Base-by-base conservation (phyloP, 768 basidiomycete species). In the Suillus hirtellus region DNA sequence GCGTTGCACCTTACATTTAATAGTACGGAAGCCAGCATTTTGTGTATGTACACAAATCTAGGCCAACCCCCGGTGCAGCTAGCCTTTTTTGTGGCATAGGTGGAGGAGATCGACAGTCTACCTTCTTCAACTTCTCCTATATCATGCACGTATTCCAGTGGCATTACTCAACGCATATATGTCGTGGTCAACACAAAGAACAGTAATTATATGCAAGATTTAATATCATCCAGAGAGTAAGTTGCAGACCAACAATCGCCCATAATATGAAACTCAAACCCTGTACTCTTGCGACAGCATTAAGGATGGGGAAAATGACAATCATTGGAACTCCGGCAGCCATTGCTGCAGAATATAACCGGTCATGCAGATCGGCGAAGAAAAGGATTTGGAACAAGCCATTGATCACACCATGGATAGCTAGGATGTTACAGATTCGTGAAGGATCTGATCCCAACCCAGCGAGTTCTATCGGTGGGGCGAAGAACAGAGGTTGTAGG, bases 391-490 rank as follows among this genome's bases (percentile, higher is more conserved):
- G 88, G 71, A 89, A 80, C 24, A 84, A 31, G 7, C 89, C 91
- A 66, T 88, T 89, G 60, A 86, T 69, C 34, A 89, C 68, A 1
- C 90, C 90, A 67, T 81, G 86, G 9, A 78, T 61, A 5, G 87
- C 83, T 19, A 91, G 77, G 62, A 90, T 82, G 46, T 82, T 81
- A 5, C 91, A 92, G 42, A 92, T 92, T 11, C 70, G 73, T 4
- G 84, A 76, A 4, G 90, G 89, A 21, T 82, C 75, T n/a, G 92
- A 75, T 3, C 89, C 89, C 12, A 92, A 81, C 0, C 90, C 90
- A 34, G 90, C 90, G 14, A 86, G 78, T 35, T 80, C 78, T 61
- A 87, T 77, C 17, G 92, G 88, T 7, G 89, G 91, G 19, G 89
- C 85, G 58, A 85, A 80, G 75, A 90, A 92, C 31, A 91, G 73